phyloP scores from a whole-genome alignment of 2,329 filamentous ascomycete genomes.

The Diaporthe humulicola region DNA sequence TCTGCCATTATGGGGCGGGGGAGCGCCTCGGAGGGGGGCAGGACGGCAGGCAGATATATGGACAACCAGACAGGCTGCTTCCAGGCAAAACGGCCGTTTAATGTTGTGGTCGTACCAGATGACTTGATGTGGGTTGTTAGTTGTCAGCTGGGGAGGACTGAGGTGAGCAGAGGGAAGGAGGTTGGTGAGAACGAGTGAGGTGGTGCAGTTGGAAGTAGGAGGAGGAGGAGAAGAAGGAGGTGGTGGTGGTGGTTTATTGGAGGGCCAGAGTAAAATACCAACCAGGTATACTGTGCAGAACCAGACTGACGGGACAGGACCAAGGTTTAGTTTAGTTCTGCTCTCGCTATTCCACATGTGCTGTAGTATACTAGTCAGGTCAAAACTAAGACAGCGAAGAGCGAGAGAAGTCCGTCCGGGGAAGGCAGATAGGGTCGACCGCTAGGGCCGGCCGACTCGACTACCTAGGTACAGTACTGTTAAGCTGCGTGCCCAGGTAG shows the following conservation, averaged over 20 bases:
- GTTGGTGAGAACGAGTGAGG: background rate
- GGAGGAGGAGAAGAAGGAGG: background rate
- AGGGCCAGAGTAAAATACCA: background rate
- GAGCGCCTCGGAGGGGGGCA: background rate
- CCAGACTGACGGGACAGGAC: constrained; percentile 14
- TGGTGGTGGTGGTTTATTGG: background rate
- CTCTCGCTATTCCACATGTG: background rate
- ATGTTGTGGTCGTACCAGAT: background rate
- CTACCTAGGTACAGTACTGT: background rate
- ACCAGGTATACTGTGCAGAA: background rate
- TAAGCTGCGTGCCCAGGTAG: background rate
- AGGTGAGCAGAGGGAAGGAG: background rate
- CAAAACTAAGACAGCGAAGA: background rate
- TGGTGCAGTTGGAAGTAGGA: background rate
- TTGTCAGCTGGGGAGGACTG: background rate
- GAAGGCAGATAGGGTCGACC: constrained; percentile 11
- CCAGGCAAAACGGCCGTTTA: background rate
- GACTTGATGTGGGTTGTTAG: background rate
- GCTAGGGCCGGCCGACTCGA: constrained; percentile 2
- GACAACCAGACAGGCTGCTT: background rate
- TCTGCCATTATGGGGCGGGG: constrained; percentile 28
- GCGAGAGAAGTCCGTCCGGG: constrained; percentile 18
- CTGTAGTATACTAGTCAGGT: background rate
- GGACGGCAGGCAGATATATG: background rate
- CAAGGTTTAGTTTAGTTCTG: constrained; percentile 1